Percentiles rank a stretch among this genome's conserved stretches.
These are phyloP conservation scores for Tetracentron sinense DNA, from an alignment of 164 flowering plant genomes.

Conservation along the genomic window DNA sequence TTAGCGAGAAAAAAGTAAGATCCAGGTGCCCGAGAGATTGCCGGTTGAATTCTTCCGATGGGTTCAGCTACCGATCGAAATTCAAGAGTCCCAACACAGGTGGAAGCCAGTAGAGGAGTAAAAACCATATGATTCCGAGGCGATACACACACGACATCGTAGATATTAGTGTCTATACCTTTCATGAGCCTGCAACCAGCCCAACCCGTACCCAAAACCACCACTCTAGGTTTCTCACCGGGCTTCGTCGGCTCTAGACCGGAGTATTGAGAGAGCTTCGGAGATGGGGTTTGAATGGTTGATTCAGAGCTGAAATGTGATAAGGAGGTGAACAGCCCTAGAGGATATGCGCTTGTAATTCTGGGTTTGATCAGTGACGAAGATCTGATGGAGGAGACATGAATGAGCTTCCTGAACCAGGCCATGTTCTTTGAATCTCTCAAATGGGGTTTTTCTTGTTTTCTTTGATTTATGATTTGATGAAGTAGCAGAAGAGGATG, in stretches of 20 bases:
- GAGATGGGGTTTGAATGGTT: not conserved
- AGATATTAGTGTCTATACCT: constrained; percentile 59
- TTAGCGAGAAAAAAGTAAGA: constrained; percentile 83
- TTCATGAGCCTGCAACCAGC: constrained; percentile 92
- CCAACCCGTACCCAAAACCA: constrained; percentile 93
- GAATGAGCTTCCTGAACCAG: constrained; percentile 46
- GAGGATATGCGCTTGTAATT: constrained; percentile 6
- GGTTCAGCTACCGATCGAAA: constrained; percentile 98
- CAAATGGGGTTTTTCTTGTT: not conserved
- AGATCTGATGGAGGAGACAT: constrained; percentile 19
- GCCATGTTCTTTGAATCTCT: constrained; percentile 31
- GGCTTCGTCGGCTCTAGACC: constrained; percentile 66
- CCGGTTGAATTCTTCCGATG: constrained; percentile 85
- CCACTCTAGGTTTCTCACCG: constrained; percentile 84
- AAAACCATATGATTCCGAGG: constrained; percentile 99
- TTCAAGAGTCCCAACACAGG: constrained; percentile 97
- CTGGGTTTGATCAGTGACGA: constrained; percentile 11
- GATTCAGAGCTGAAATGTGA: constrained; percentile 29
- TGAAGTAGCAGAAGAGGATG: no score
- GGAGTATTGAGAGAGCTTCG: constrained; percentile 5
- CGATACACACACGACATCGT: constrained; percentile 88
- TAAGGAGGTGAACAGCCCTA: constrained; percentile 12
- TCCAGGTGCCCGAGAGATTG: constrained; percentile 70
- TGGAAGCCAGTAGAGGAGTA: constrained; percentile 90
- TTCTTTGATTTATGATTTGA: no score